Conservation (phyloP, 1,284 basidiomycete genomes). For the Malassezia obtusa region DNA sequence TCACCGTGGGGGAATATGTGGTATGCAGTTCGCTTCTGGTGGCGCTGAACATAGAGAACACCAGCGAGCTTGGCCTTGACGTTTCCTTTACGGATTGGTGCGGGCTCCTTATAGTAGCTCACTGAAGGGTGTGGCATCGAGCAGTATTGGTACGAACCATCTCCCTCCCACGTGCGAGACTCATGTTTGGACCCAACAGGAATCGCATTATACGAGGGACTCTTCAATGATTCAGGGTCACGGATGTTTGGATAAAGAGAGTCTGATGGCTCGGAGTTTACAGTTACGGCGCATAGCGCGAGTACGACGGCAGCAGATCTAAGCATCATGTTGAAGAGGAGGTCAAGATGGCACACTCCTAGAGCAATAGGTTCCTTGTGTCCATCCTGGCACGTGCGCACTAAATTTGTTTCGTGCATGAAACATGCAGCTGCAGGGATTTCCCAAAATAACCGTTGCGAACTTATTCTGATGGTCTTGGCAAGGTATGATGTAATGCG, state of each 20-base stretch:
- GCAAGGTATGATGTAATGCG: too few relatives aligned
- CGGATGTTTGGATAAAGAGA: conserved; percentile 7
- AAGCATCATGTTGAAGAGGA: neutral
- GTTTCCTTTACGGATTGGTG: conserved; percentile 2
- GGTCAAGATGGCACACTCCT: neutral
- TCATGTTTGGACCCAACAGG: neutral
- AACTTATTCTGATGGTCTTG: too few relatives aligned
- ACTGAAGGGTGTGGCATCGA: conserved; percentile 12
- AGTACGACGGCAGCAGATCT: neutral
- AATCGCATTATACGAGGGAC: conserved; percentile 1
- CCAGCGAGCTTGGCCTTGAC: conserved; percentile 1
- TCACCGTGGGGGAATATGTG: conserved; percentile 12
- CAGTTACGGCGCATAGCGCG: neutral
- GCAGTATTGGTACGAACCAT: conserved; percentile 13
- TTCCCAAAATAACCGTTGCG: too few relatives aligned
- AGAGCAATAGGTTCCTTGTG: too few relatives aligned
- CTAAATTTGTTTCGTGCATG: too few relatives aligned
- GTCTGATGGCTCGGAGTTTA: neutral
- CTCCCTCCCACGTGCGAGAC: neutral
- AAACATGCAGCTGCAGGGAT: too few relatives aligned
- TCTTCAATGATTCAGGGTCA: neutral
- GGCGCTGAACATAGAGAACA: conserved; percentile 9
- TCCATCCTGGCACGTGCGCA: too few relatives aligned
- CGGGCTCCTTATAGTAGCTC: conserved; percentile 3
- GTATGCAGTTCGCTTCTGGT: conserved; percentile 15